A percentile compares a stretch with the other conserved stretches of the same genome.
Evolutionary conservation across 495 filamentous ascomycete species (phyloP).

Genomic region (Neurospora discreta): DNA sequence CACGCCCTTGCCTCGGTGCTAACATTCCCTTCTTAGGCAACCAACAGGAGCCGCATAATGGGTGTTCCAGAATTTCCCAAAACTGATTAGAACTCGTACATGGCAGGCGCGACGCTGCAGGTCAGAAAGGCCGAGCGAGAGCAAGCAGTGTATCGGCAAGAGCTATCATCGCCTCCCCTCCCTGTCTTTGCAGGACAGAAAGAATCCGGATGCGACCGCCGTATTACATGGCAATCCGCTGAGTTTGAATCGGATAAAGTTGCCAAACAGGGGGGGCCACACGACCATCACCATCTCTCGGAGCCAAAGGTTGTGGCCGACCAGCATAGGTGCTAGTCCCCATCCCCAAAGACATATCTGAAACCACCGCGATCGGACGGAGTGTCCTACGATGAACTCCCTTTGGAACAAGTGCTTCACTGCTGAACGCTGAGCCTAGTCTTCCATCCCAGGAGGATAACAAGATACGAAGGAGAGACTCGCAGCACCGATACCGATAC

Average conservation of each 20-base stretch:
- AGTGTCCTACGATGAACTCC: background rate
- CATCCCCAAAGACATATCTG: slow-evolving; percentile 2
- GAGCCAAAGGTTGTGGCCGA: background rate
- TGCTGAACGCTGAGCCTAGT: background rate
- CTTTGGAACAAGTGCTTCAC: background rate
- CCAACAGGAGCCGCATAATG: background rate
- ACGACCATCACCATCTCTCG: background rate
- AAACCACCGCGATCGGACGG: slow-evolving; percentile 10
- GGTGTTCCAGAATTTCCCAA: background rate
- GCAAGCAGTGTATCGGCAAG: background rate
- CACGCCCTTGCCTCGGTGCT: background rate
- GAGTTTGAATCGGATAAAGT: background rate
- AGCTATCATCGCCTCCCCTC: background rate
- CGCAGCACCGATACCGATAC: background rate
- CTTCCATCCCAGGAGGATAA: background rate
- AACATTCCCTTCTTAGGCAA: background rate
- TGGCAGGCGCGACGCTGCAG: background rate
- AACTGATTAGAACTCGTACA: background rate
- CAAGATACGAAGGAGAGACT: background rate
- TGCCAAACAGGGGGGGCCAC: background rate
- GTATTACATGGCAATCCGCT: background rate
- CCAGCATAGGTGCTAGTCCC: background rate
- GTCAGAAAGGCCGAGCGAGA: background rate
- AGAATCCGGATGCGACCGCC: background rate
- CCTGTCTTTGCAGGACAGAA: background rate